Evolutionary conservation across 805 yeast species (phyloP).

Genomic region (Clavispora vitiphila): DNA sequence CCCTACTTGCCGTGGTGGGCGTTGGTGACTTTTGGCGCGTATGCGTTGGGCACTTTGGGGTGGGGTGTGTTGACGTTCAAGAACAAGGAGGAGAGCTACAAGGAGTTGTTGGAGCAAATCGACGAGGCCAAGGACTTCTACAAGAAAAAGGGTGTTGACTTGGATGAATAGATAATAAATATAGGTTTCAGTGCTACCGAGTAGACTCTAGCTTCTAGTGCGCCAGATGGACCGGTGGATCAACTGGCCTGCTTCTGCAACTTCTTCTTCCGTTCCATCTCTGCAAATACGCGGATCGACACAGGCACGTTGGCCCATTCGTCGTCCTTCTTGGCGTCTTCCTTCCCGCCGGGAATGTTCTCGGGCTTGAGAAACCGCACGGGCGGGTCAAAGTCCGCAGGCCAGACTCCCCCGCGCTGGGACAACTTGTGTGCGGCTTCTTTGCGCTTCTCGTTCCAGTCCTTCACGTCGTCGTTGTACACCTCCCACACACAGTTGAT

Average conservation of each 20-base stretch:
- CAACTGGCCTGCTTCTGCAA: slow-evolving; percentile 19
- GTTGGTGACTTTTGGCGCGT: slow-evolving; percentile 62
- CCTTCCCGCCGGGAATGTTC: slow-evolving; percentile 30
- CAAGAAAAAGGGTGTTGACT: slow-evolving; percentile 50
- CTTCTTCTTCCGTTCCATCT: slow-evolving; percentile 67
- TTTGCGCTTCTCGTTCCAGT: slow-evolving; percentile 63
- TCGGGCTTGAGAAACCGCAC: slow-evolving; percentile 22
- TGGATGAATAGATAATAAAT: slow-evolving; percentile 15
- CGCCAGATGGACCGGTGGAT: too few relatives aligned
- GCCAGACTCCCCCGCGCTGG: slow-evolving; percentile 40
- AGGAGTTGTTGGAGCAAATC: slow-evolving; percentile 54
- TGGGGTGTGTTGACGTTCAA: slow-evolving; percentile 65
- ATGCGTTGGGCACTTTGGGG: slow-evolving; percentile 63
- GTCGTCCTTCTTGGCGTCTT: slow-evolving; percentile 17
- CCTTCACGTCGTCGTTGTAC: slow-evolving; percentile 79
- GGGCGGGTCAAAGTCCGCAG: slow-evolving; percentile 39
- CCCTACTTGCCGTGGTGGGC: slow-evolving; percentile 72
- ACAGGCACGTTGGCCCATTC: slow-evolving; percentile 57
- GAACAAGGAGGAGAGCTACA: slow-evolving; percentile 63
- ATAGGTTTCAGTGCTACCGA: too few relatives aligned
- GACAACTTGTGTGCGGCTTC: slow-evolving; percentile 47
- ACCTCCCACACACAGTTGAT: slow-evolving; percentile 96
- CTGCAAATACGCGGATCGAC: slow-evolving; percentile 76
- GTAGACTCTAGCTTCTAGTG: too few relatives aligned
- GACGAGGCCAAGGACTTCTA: slow-evolving; percentile 59